These are phyloP conservation scores for Boehmeria nivea DNA, from an alignment of 306 rosid genomes.

Conservation along the genomic window DNA sequence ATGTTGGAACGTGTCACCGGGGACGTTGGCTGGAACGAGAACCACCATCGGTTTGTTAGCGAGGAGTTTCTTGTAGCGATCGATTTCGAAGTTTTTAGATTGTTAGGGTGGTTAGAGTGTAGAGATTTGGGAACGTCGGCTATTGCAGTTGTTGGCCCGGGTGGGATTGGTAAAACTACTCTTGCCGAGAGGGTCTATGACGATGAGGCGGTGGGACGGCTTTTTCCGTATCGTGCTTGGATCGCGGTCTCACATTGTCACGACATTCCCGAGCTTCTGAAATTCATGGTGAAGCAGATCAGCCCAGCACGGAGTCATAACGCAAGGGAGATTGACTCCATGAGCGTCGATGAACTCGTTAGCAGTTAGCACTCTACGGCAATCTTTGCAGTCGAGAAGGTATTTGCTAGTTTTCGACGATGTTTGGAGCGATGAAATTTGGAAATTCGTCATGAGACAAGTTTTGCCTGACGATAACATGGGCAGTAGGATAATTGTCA, in stretches of 20 bases:
- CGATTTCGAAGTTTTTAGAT: too few relatives aligned
- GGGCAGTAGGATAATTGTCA: conserved; percentile 15
- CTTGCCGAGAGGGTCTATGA: conserved; percentile 3
- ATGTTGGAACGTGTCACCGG: not conserved
- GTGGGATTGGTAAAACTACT: conserved; percentile 11
- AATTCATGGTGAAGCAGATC: not conserved
- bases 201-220: not conserved
- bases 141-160: not conserved
- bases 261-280: not conserved
- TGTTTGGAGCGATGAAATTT: not conserved
- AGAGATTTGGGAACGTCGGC: not conserved
- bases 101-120: not conserved
- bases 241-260: not conserved
- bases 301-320: too few relatives aligned
- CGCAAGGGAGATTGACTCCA: not conserved
- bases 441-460: not conserved
- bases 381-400: not conserved
- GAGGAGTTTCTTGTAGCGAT: too few relatives aligned
- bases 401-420: not conserved
- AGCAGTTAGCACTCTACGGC: not conserved
- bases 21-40: not conserved
- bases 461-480: not conserved
- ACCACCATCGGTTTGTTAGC: too few relatives aligned
- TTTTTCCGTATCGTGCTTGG: conserved; percentile 5
- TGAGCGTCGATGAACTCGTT: not conserved